Evolutionary conservation across 805 yeast genomes (phyloP), one percentile per base, ranked within the genome.

Genomic region (Candida glaebosa): DNA sequence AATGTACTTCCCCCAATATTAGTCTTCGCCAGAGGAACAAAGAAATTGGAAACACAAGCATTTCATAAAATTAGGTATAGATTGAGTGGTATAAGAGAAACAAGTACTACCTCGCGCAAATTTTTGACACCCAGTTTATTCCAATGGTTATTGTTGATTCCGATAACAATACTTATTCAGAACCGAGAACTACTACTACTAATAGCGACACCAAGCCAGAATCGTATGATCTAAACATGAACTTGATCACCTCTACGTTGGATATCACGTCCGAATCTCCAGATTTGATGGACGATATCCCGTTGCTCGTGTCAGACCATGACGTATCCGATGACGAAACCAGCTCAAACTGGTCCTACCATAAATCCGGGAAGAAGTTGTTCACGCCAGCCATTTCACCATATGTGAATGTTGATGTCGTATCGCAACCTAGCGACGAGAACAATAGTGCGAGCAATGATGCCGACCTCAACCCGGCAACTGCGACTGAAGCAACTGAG

Each of bases 301-400:
- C 70, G 7, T 53, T 56, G 22, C 51, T 65, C 18, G 52, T 65
- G 9, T 54, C 67, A 20, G 70, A 65, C 40, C 47, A 54, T 48
- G 69, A 60, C 28, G 61, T 49, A 15, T 57, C 61, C 3, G 65
- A 61, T 31, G 57, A 53, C 32, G 69, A 63, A 22, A 35, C 38
- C 50, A 39, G 38, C 40, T 18, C 28, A 20, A 30, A 48, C 25
- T 38, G 38, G 38, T 35, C 38, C 6, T 35, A 19, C 8, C n/a
- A 18, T 16, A 18, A 19, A 17, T 3, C 20, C 34, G 9, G 34
- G 16, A 14, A 14, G 16, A n/a, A 15, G n/a, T 22, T 22, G 26
- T 22, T 22, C 26, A 22, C 26, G 6, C 26, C 31, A 10, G 14
- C 31, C 5, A 28, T 28, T 28, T 28, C 31, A 6, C 26, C 26